These are phyloP conservation scores for Ochromonas danica DNA, from an alignment of 108 stramenopile genomes.

Conservation along the genomic window DNA sequence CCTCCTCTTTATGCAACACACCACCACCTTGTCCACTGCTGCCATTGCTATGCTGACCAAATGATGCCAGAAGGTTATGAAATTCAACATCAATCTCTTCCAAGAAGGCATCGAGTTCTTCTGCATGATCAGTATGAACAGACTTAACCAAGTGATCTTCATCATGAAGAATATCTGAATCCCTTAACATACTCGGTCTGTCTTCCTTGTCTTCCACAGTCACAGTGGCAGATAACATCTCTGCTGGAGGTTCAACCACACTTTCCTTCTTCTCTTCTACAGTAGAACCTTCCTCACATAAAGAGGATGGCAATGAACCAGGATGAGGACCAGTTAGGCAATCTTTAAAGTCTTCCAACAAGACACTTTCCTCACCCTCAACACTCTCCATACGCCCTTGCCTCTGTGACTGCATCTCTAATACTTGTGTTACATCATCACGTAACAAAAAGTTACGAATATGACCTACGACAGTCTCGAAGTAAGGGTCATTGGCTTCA, in stretches of 20 bases:
- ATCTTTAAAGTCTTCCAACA: too few relatives aligned
- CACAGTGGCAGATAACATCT: not conserved
- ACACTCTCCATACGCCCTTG: too few relatives aligned
- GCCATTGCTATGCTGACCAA: not conserved
- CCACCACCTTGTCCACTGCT: not conserved
- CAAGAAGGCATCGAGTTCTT: not conserved
- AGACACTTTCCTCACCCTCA: too few relatives aligned
- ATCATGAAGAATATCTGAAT: not conserved
- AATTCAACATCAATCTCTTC: not conserved
- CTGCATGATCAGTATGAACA: not conserved
- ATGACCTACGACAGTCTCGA: not conserved
- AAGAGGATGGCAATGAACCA: too few relatives aligned
- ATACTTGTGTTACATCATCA: not conserved
- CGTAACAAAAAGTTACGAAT: not conserved
- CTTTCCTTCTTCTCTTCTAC: too few relatives aligned
- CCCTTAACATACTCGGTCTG: not conserved
- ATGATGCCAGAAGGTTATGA: not conserved
- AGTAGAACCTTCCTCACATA: too few relatives aligned
- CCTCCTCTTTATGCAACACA: not conserved
- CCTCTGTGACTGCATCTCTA: too few relatives aligned
- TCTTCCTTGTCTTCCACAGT: not conserved
- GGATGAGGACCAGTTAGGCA: too few relatives aligned
- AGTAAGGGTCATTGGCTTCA: not conserved
- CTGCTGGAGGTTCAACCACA: not conserved
- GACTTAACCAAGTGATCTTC: too few relatives aligned